Evolutionary conservation across 768 basidiomycete species (phyloP), one percentile per base, ranked within the genome.

Genomic region (Boletus rubescentipes): DNA sequence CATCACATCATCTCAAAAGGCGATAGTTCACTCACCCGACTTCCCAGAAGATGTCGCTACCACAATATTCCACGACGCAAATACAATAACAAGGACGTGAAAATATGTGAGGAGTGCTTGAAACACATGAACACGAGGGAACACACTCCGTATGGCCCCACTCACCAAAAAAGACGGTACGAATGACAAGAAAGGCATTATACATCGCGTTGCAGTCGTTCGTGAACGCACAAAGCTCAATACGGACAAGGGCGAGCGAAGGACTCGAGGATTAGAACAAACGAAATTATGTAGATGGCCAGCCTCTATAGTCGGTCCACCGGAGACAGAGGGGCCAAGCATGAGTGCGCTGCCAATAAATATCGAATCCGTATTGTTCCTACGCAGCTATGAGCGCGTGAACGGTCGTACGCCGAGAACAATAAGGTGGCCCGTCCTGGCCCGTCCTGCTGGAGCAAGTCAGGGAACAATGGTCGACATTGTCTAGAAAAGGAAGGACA

Each of bases 161-260:
- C 82, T 65, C 55, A 85, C 87, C 77, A 57, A 87, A 80, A 51
- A 81, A 67, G 37, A 84, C 76, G 26, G 80, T 76, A 49, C 87
- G 82, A 53, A 79, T 63, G 49, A 83, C 67, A 47, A 87, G 68
- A 66, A 88, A 85, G 4, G 77, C 70, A 61, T 77, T 85, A 51
- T 69, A 73, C 75, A 80, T 77, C 26, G 57, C 49, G 61, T 51
- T 29, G 56, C 41, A 21, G 52, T 23, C 41, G 35, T 45, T 60
- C 54, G 61, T 61, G 51, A 66, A 56, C 44, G 60, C 53, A 36
- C 4, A 30, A 40, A 21, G 32, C 5, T 45, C 26, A 53, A 51
- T 39, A 30, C 34, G 29, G 14, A 29, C 26, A 18, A 49, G 10
- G 29, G 15, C 9, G 44, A 47, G 40, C 1, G 16, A 30, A 26